Base-by-base conservation (phyloP, 2,329 filamentous ascomycete genomes). In the Fusarium camptoceras region DNA sequence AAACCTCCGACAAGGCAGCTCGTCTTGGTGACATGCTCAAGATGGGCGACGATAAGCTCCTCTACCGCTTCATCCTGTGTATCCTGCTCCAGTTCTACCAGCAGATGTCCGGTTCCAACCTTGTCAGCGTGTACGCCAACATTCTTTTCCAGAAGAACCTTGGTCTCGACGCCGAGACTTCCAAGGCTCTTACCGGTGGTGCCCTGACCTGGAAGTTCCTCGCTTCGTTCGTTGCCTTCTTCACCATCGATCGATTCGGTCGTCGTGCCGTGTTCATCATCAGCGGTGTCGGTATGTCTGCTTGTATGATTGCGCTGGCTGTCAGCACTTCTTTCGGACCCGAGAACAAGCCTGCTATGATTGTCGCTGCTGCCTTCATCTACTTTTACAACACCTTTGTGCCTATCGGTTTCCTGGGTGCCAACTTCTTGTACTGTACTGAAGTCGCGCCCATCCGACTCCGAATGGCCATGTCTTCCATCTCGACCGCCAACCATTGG, bases 351-450 rank as follows among this genome's bases (percentile, higher is more conserved):
- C 66, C 64, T 47, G 71, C 75, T 62, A 64, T 67, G 72, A 63
- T 72, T 41, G 59, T 70, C 9, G 58, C 75, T 8, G 60, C 70
- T 5, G 70, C 48, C 66, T 89, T 89, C 63, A 79, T 92, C 16
- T 92, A 92, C 80, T 83, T 89, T 5, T 92, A 90, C 78, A 91
- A 91, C 75, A 87, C 88, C 3, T 89, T 88, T 66, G 91, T 91
- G 67, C 89, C 89, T 6, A 88, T 89, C 0, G 88, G 87, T 9
- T 90, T 88, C 83, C 77, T 90, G 1, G 88, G 88, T 5, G 82
- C 90, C 41, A 88, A 89, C 12, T 91, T 88, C 86, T 74, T 87
- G 72, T 86, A 85, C 69, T 82, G 86, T 5, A 85, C 86, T 25
- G 84, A 87, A 59, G 81, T 87, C 46, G 86, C 87, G 66, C 82